Conservation (phyloP, 306 rosid genomes). For the Cucurbita pepo region DNA sequence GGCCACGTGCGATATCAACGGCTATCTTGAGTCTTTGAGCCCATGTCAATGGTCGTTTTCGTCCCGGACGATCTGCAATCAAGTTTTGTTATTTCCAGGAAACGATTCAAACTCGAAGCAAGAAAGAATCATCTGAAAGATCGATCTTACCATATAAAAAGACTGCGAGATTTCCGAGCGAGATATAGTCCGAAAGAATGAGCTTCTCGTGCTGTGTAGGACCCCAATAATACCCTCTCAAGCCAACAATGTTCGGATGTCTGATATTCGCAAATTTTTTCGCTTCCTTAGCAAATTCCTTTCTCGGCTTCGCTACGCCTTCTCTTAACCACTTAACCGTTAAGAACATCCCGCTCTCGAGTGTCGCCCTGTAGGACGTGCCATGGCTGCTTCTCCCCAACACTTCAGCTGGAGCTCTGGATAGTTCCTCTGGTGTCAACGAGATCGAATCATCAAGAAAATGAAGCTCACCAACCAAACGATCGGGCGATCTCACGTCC, state of each 20-base stretch:
- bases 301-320: conserved; percentile 96
- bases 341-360: conserved; percentile 62
- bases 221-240: conserved; percentile 98
- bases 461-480: conserved; percentile 78
- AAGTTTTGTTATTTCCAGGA: neutral
- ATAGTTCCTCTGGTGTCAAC: conserved; percentile 77
- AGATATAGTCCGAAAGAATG: conserved; percentile 81
- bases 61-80: conserved; percentile 81
- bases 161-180: conserved; percentile 86
- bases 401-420: conserved; percentile 96
- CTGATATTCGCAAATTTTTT: conserved; percentile 87
- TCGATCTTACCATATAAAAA: conserved; percentile 62
- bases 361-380: conserved; percentile 83
- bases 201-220: conserved; percentile 99
- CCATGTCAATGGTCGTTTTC: conserved; percentile 83
- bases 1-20: conserved; percentile 95
- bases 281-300: conserved; percentile 92
- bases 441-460: conserved; percentile 76
- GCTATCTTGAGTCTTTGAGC: conserved; percentile 86
- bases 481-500: conserved; percentile 80
- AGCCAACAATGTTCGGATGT: conserved; percentile 91
- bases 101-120: neutral
- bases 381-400: conserved; percentile 98
- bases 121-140: neutral
- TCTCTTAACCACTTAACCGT: conserved; percentile 98